A percentile compares a stretch with the other conserved stretches of the same genome.
Evolutionary conservation across 805 yeast genomes (phyloP).

Genomic region (Pichia pseudocactophila): DNA sequence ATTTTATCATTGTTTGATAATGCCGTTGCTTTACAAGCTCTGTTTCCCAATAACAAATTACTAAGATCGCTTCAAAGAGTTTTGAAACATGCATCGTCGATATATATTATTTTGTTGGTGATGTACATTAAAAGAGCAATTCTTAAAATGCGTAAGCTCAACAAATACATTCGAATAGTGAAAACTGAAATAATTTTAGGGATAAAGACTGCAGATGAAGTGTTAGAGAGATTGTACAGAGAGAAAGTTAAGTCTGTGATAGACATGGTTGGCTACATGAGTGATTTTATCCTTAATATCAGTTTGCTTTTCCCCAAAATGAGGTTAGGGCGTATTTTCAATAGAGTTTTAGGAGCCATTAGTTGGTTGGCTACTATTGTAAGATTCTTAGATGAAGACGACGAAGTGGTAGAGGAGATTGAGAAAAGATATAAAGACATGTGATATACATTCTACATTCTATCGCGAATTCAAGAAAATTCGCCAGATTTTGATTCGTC

Average conservation of each 20-base stretch:
- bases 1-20: constrained; percentile 23
- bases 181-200: constrained; percentile 17
- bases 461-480: too few relatives aligned
- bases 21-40: constrained; percentile 22
- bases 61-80: constrained; percentile 13
- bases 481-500: too few relatives aligned
- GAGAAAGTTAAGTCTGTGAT: constrained; percentile 20
- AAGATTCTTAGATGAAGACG: constrained; percentile 12
- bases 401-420: background rate
- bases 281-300: constrained; percentile 24
- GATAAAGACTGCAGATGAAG: constrained; percentile 7
- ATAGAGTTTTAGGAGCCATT: constrained; percentile 17
- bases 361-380: constrained; percentile 26
- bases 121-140: constrained; percentile 23
- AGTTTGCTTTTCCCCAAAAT: constrained; percentile 18
- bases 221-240: constrained; percentile 17
- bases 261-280: constrained; percentile 24
- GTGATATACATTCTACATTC: too few relatives aligned
- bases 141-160: constrained; percentile 17
- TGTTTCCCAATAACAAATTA: constrained; percentile 13
- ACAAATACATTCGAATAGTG: constrained; percentile 15
- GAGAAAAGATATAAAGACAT: background rate
- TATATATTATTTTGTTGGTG: constrained; percentile 24
- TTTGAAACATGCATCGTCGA: constrained; percentile 18
- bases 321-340: constrained; percentile 17